phyloP scores from a whole-genome alignment of 495 filamentous ascomycete genomes.

The Talaromyces nanjingensis region DNA sequence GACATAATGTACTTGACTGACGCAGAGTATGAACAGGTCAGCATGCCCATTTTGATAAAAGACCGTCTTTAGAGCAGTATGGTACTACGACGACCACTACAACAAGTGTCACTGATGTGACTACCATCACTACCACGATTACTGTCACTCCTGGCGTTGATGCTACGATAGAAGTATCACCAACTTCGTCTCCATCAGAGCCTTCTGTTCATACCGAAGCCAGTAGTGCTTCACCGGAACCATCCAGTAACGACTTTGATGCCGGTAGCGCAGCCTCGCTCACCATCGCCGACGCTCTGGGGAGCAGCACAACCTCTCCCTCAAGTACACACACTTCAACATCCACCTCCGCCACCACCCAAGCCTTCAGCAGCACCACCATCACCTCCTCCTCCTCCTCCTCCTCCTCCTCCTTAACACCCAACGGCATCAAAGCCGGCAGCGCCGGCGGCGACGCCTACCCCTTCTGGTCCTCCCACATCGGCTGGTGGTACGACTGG shows the following conservation, averaged over 20 bases:
- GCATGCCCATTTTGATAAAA: background rate
- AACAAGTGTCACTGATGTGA: background rate
- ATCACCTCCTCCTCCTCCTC: background rate
- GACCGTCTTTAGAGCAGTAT: background rate
- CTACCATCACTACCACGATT: background rate
- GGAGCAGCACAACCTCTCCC: background rate
- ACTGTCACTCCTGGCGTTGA: background rate
- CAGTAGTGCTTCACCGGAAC: background rate
- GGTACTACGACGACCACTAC: background rate
- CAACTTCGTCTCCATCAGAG: background rate
- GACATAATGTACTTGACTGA: background rate
- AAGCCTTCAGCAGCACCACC: too few relatives aligned
- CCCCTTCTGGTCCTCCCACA: background rate
- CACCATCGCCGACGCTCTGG: background rate
- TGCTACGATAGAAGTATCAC: background rate
- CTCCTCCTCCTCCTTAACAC: conserved; percentile 1
- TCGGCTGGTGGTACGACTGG: conserved; percentile 6
- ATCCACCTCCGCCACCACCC: background rate
- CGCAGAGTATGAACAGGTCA: background rate
- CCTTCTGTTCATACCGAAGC: too few relatives aligned
- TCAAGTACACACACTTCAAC: background rate
- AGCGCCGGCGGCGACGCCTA: conserved; percentile 3
- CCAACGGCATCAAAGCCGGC: conserved; percentile 4
- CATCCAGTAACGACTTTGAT: background rate
- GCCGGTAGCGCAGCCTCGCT: background rate